phyloP scores from a whole-genome alignment of 208 protist genomes.

The Crithidia mellificae region DNA sequence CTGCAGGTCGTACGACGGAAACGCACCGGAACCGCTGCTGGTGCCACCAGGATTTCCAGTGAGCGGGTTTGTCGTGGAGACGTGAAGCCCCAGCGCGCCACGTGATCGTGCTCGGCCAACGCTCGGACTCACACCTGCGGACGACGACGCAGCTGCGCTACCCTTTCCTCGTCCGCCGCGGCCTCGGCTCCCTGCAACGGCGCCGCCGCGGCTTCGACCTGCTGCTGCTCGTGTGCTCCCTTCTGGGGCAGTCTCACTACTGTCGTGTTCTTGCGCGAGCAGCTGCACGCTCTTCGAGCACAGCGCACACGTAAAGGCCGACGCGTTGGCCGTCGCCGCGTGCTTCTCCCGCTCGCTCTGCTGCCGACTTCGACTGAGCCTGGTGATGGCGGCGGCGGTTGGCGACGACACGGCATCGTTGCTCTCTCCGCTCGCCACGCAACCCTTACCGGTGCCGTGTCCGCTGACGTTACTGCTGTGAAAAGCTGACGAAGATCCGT shows the following conservation, averaged over 20 bases:
- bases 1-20: slow-evolving; percentile 19
- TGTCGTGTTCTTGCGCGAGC: background rate
- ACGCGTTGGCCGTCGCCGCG: background rate
- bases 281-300: slow-evolving; percentile 38
- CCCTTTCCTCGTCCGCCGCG: background rate
- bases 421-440: background rate
- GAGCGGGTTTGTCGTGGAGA: no score
- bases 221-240: no score
- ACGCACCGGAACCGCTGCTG: background rate
- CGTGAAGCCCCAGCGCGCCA: background rate
- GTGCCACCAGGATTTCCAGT: background rate
- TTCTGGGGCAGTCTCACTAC: background rate
- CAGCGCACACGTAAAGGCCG: slow-evolving; percentile 26
- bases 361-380: slow-evolving; percentile 7
- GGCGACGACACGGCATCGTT: background rate
- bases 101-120: background rate
- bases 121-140: background rate
- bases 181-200: slow-evolving; percentile 1
- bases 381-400: background rate
- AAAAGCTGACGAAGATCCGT: background rate
- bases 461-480: background rate
- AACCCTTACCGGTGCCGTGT: no score
- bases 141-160: background rate
- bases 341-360: slow-evolving; percentile 3
- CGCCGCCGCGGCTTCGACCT: background rate